phyloP scores from a whole-genome alignment of 1,284 basidiomycete species.

The Omphalotus olearius region DNA sequence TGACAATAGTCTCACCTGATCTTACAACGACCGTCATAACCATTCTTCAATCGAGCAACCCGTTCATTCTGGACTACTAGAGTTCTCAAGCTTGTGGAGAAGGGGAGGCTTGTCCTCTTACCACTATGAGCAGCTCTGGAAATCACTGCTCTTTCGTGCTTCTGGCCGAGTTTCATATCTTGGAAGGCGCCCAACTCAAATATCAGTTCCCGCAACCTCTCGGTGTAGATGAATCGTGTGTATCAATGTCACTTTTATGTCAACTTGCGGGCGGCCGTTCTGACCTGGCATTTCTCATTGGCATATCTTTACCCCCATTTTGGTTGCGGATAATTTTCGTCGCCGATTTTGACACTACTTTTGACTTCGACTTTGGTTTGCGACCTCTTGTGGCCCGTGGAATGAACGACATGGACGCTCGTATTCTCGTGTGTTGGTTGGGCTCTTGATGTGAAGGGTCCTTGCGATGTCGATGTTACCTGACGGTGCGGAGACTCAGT shows the following conservation, averaged over 20 bases:
- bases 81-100: too few species aligned
- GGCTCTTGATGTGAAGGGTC: constrained; percentile 45
- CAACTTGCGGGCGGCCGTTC: not conserved
- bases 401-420: not conserved
- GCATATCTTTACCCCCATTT: constrained; percentile 3
- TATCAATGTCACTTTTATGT: constrained; percentile 3
- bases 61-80: too few species aligned
- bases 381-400: not conserved
- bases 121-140: constrained; percentile 36
- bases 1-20: too few species aligned
- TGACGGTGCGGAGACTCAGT: constrained; percentile 91
- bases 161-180: constrained; percentile 94
- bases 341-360: not conserved
- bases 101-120: not conserved
- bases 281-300: not conserved
- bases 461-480: constrained; percentile 98
- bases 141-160: constrained; percentile 89
- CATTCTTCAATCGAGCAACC: too few species aligned
- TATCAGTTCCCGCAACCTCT: constrained; percentile 93
- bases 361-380: constrained; percentile 9
- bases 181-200: constrained; percentile 84
- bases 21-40: too few species aligned
- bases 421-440: not conserved
- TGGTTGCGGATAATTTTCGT: not conserved
- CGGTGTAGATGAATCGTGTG: constrained; percentile 88